These are phyloP conservation scores for Hypomyces perniciosus DNA, from an alignment of 2,329 filamentous ascomycete species.

Conservation along the genomic window DNA sequence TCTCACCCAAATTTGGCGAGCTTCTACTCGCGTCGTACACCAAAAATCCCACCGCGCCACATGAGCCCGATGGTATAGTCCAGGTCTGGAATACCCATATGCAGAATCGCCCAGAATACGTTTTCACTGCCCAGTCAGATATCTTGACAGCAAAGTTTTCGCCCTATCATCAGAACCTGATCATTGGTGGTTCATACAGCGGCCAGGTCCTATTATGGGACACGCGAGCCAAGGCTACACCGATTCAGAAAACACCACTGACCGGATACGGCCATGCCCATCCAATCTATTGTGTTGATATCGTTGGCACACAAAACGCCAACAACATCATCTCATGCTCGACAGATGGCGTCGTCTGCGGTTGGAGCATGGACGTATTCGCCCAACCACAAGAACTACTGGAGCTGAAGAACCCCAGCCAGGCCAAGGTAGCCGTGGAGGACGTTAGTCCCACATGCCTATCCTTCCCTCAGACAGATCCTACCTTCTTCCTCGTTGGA, in stretches of 20 bases:
- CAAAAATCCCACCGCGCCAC: constrained; percentile 90
- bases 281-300: constrained; percentile 89
- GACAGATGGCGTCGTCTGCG: constrained; percentile 92
- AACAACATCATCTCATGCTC: constrained; percentile 98
- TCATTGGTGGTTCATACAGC: constrained; percentile 92
- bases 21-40: constrained; percentile 92
- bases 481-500: constrained; percentile 94
- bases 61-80: constrained; percentile 87
- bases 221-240: constrained; percentile 79
- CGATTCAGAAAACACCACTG: constrained; percentile 92
- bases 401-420: constrained; percentile 76
- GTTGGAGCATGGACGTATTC: constrained; percentile 97
- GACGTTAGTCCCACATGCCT: constrained; percentile 93
- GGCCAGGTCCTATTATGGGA: constrained; percentile 97
- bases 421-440: constrained; percentile 71
- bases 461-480: constrained; percentile 89
- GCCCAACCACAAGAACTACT: constrained; percentile 93
- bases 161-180: constrained; percentile 95
- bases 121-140: constrained; percentile 94
- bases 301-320: constrained; percentile 96
- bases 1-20: constrained; percentile 92
- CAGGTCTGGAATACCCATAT: constrained; percentile 97
- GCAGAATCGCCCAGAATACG: constrained; percentile 89
- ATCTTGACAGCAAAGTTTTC: constrained; percentile 95
- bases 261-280: constrained; percentile 95